Conservation (phyloP, 495 filamentous ascomycete species). For the Pyrenula massariospora region DNA sequence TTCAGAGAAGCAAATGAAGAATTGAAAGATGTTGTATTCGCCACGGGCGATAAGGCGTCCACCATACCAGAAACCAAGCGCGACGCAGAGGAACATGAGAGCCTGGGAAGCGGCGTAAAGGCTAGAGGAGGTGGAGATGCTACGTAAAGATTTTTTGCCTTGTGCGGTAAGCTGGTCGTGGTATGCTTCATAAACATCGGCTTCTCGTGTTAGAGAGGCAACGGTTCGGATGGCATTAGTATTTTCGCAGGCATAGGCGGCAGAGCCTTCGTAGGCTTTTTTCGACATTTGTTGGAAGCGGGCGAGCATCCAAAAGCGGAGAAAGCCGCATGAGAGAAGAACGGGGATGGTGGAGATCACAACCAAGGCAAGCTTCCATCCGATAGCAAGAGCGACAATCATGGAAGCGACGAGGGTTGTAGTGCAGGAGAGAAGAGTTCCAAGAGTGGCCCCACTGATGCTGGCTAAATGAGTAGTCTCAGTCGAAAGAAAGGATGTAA, state of each 20-base stretch:
- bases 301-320: conserved; percentile 29
- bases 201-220: conserved; percentile 38
- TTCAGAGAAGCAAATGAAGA: conserved; percentile 40
- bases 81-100: conserved; percentile 26
- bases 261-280: conserved; percentile 31
- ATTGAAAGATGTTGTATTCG: conserved; percentile 36
- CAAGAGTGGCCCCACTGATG: conserved; percentile 18
- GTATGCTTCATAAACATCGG: conserved; percentile 29
- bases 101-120: conserved; percentile 14
- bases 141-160: conserved; percentile 26
- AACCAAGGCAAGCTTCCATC: conserved; percentile 50
- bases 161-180: conserved; percentile 30
- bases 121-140: conserved; percentile 5
- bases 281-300: conserved; percentile 37
- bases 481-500: conserved; percentile 16
- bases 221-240: conserved; percentile 40
- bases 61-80: conserved; percentile 47
- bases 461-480: conserved; percentile 46
- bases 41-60: conserved; percentile 27
- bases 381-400: conserved; percentile 35
- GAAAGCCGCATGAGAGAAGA: conserved; percentile 36
- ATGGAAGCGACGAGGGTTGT: conserved; percentile 18
- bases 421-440: conserved; percentile 16
- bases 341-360: conserved; percentile 38
- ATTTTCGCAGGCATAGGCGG: conserved; percentile 37